Evolutionary conservation across 768 basidiomycete species (phyloP), one percentile per base, ranked within the genome.

Genomic region (Mycena galericulata): DNA sequence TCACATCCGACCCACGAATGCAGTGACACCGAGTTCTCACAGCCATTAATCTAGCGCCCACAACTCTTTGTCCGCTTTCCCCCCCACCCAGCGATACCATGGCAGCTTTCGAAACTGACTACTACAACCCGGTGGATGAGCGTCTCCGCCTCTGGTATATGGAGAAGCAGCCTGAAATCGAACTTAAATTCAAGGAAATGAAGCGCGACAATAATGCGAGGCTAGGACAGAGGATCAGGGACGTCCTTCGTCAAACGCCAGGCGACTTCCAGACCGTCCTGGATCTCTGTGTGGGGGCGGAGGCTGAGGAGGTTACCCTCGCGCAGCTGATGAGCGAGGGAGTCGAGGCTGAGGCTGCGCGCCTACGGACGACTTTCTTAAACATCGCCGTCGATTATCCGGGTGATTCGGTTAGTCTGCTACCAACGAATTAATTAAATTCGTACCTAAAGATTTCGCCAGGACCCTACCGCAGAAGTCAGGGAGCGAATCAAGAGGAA

Each of bases 111-210:
- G 41, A 54, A 17, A 41, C 57, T 20, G n/a, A 66, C 53, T 17
- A 56, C 29, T n/a, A 20, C 36, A 50, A 22, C n/a, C 50, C 62
- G 1, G 62, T 27, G 40, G 41, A 63, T 22, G 70, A 64, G 34
- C 70, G 62, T 18, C 20, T 64, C 6, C 65, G 66, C 46, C 66
- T 67, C 2, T 67, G 70, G 65, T 29, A 45, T 11, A 71, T 41
- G 49, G 65, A 71, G 45, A 53, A 71, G 22, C 22, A 53, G 24
- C 65, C 56, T n/a, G 62, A 71, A 27, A 27, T 71, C 38, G 53
- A 30, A 18, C 47, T 15, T n/a, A 26, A 59, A 18, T 55, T 54
- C 51, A 36, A 63, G 12, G 70, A 67, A 0, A 64, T 71, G 53
- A 22, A 47, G 50, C 70, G 40, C 58, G 51, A 71, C 22, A 45